Base-by-base conservation (phyloP, 169 alveolate species). In the Perkinsus olseni region DNA sequence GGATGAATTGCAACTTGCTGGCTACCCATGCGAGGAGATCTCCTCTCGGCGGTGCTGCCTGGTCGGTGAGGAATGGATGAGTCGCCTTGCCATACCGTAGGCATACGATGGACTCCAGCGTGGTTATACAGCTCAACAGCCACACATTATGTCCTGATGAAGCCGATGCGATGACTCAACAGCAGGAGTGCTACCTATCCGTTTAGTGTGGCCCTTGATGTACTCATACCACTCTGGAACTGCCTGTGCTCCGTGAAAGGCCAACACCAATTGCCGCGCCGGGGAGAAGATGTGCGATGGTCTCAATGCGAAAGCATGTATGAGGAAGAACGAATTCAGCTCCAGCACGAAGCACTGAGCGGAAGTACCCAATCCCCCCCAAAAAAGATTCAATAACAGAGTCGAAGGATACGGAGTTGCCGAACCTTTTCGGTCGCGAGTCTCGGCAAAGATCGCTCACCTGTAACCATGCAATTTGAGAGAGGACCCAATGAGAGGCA, bases 221-320 rank as follows among this genome's bases (percentile, higher is more conserved):
- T 93, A 94, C 91, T 94, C 96, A 38, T 94, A 93, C 93, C 92
- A 93, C 91, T 94, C 96, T 0, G 96, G 94, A 3, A 92, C 95
- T 0, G 96, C 94, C n/a, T 92, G 74, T 21, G 91, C 92, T 0
- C 93, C 95, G 39, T 92, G 95, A 11, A 94, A 91, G 39, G 93
- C 48, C 74, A 94, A 38, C 17, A 48, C 74, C 74, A 92, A 37
- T 0, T 51, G 90, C 0, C 96, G 95, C 0, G 74, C 51, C 0
- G 94, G 94, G 91, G 92, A 91, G 92, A 91, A 31, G 91, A 91
- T 91, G 91, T 94, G 96, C 0, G 92, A 50, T 4, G 96, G 95
- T 0, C 92, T 94, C 38, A 93, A 48, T 38, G 92, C 96, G 28
- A 94, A 40, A 74, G 74, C 94, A 11, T 91, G 82, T 93, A 94